A percentile compares a stretch with the other conserved stretches of the same genome.
phyloP scores from a whole-genome alignment of 352 stramenopile genomes.

The Phytophthora quininea region DNA sequence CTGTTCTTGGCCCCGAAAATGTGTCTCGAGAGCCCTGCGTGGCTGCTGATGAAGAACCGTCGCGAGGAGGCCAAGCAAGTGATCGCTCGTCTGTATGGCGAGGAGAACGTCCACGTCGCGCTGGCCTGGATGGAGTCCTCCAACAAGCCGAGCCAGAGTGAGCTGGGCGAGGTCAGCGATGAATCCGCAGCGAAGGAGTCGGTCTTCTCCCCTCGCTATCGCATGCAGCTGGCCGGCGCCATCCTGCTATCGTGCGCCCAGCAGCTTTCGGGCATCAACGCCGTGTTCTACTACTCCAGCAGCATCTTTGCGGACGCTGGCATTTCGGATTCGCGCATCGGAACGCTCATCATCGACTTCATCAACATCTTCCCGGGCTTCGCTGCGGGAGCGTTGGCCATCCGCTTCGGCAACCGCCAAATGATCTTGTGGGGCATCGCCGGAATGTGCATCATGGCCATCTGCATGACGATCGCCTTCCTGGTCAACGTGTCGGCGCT shows the following conservation, averaged over 20 bases:
- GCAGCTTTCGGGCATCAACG: slow-evolving; percentile 68
- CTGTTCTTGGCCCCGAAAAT: slow-evolving; percentile 43
- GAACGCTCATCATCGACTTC: slow-evolving; percentile 32
- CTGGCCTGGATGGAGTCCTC: slow-evolving; percentile 34
- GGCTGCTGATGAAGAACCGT: slow-evolving; percentile 29
- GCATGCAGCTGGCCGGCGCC: slow-evolving; percentile 49
- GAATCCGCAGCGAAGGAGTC: slow-evolving; percentile 21
- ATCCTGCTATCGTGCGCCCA: slow-evolving; percentile 45
- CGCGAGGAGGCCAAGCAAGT: slow-evolving; percentile 30
- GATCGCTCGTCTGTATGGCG: slow-evolving; percentile 36
- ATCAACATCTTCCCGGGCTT: slow-evolving; percentile 58
- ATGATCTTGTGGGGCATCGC: slow-evolving; percentile 50
- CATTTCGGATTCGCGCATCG: slow-evolving; percentile 23
- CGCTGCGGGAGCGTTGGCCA: slow-evolving; percentile 41
- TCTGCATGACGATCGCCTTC: slow-evolving; percentile 59
- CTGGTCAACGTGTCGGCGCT: slow-evolving; percentile 23
- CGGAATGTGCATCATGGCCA: slow-evolving; percentile 48
- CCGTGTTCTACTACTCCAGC: slow-evolving; percentile 27
- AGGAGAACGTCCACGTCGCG: slow-evolving; percentile 36
- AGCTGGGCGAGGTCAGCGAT: slow-evolving; percentile 29
- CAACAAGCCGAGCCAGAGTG: slow-evolving; percentile 21
- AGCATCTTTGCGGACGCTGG: slow-evolving; percentile 24
- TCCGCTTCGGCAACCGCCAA: slow-evolving; percentile 51
- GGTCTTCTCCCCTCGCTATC: slow-evolving; percentile 44
- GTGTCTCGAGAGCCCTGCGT: slow-evolving; percentile 47